Evolutionary conservation across 2,329 filamentous ascomycete species (phyloP).

Genomic region (Eutypella sp.): DNA sequence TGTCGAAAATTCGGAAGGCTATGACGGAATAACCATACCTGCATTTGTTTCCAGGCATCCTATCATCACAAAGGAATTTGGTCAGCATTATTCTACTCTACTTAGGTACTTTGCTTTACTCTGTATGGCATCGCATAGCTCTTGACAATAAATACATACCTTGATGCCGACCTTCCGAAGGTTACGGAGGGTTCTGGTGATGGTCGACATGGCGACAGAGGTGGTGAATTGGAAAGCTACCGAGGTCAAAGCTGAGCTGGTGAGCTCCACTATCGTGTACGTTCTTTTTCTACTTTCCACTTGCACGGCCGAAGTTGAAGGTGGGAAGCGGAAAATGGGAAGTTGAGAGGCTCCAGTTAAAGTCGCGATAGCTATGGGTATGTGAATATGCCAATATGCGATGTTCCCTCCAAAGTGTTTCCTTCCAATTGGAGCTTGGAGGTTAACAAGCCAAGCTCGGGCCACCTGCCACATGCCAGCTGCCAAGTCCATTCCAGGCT

Average conservation of each 20-base stretch:
- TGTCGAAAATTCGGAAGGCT: no score
- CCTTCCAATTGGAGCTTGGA: background rate
- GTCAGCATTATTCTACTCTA: slow-evolving; percentile 37
- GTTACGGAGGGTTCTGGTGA: slow-evolving; percentile 81
- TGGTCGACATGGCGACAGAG: slow-evolving; percentile 74
- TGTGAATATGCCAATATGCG: no score
- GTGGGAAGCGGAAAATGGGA: no score
- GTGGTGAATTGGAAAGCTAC: no score
- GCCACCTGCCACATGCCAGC: background rate
- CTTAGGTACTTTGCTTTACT: no score
- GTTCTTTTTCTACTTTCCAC: background rate
- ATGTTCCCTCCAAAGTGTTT: no score
- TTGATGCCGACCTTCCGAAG: slow-evolving; percentile 83
- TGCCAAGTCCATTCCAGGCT: no score
- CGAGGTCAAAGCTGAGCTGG: background rate
- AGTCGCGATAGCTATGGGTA: no score
- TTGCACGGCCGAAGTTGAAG: background rate
- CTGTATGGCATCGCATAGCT: no score
- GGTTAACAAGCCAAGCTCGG: background rate
- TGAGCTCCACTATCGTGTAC: no score
- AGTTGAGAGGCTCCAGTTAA: no score
- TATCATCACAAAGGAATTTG: slow-evolving; percentile 37
- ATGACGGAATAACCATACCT: slow-evolving; percentile 63
- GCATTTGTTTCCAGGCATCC: slow-evolving; percentile 90
- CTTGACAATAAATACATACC: slow-evolving; percentile 43